These are phyloP conservation scores for Hirsutella thompsonii DNA, from an alignment of 2,329 filamentous ascomycete species.

Conservation along the genomic window DNA sequence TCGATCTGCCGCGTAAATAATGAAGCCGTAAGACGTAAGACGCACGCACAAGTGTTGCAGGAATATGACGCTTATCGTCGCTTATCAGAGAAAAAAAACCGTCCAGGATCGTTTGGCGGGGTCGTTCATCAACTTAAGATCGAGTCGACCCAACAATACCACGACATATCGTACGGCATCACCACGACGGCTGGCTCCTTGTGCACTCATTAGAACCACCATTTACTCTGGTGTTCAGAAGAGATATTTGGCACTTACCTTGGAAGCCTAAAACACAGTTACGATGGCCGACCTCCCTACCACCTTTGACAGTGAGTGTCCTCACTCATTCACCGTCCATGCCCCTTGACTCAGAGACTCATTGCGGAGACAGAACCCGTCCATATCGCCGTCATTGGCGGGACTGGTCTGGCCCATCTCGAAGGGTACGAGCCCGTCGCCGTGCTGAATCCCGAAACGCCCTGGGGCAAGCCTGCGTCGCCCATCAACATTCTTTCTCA, in stretches of 20 bases:
- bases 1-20: no score
- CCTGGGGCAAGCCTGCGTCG: slow-evolving; percentile 71
- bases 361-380: slow-evolving; percentile 41
- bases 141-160: no score
- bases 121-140: no score
- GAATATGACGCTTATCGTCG: no score
- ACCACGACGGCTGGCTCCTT: no score
- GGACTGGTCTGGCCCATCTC: slow-evolving; percentile 81
- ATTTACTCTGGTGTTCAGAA: no score
- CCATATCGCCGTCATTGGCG: slow-evolving; percentile 81
- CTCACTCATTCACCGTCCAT: slow-evolving; percentile 1
- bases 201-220: no score
- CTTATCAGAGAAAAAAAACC: neutral
- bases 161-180: no score
- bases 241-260: no score
- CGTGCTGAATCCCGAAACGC: slow-evolving; percentile 61
- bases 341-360: neutral
- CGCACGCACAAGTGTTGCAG: no score
- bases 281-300: slow-evolving; percentile 41
- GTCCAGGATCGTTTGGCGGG: neutral
- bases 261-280: no score
- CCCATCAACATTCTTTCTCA: slow-evolving; percentile 83
- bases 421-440: slow-evolving; percentile 79
- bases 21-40: no score
- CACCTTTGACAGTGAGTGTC: slow-evolving; percentile 42